Evolutionary conservation across 2,329 filamentous ascomycete genomes (phyloP).

Genomic region (Aspergillus japonicus): DNA sequence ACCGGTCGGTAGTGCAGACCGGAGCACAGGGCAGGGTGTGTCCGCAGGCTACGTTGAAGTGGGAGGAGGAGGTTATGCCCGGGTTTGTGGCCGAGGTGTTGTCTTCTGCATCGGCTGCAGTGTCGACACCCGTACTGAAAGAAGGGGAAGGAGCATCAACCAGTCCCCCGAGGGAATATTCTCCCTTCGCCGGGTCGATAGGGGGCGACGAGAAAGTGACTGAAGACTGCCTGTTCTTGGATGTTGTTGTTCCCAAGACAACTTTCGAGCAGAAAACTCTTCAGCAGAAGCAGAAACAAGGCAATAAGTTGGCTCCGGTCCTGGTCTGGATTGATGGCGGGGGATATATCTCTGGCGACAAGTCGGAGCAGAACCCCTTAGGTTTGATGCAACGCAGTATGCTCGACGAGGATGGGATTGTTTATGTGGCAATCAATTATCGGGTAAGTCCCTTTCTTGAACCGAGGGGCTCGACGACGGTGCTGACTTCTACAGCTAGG

Average conservation of each 20-base stretch:
- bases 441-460: constrained; percentile 28
- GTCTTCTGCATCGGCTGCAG: too few species aligned
- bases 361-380: constrained; percentile 36
- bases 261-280: constrained; percentile 28
- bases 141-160: not conserved
- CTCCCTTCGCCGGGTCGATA: constrained; percentile 12
- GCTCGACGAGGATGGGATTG: constrained; percentile 40
- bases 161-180: constrained; percentile 22
- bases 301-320: constrained; percentile 28
- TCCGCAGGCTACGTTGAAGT: constrained; percentile 47
- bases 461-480: constrained; percentile 1
- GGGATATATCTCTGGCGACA: not conserved
- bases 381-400: constrained; percentile 45
- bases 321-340: constrained; percentile 37
- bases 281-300: not conserved
- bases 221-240: constrained; percentile 41
- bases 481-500: constrained; percentile 35
- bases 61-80: constrained; percentile 34
- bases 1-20: constrained; percentile 48
- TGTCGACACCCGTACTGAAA: too few species aligned
- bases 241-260: constrained; percentile 35
- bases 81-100: constrained; percentile 21
- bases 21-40: constrained; percentile 47
- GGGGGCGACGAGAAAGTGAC: constrained; percentile 26
- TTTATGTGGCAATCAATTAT: constrained; percentile 52